A percentile compares a stretch with the other conserved stretches of the same genome.
These are phyloP conservation scores for Plicaturopsis crispa DNA, from an alignment of 768 basidiomycete species.

Conservation along the genomic window DNA sequence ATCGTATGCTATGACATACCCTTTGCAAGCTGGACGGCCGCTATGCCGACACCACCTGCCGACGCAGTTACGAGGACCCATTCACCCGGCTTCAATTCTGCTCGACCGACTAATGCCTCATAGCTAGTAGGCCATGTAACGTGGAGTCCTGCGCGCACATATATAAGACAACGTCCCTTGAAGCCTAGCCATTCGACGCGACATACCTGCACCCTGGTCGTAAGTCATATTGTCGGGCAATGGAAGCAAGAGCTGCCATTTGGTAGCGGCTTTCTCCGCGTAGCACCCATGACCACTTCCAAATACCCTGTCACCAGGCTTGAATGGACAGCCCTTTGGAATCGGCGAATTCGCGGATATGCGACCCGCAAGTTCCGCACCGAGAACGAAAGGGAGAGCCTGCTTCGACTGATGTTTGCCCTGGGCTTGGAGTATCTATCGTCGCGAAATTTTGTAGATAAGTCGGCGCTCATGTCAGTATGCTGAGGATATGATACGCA, in stretches of 20 bases:
- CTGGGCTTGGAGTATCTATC: constrained; percentile 75
- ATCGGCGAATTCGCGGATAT: constrained; percentile 67
- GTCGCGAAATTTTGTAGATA: constrained; percentile 17
- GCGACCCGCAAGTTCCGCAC: constrained; percentile 78
- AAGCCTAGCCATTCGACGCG: background rate
- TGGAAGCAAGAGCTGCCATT: constrained; percentile 42
- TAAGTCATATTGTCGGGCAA: constrained; percentile 73
- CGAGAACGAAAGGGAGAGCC: constrained; percentile 78
- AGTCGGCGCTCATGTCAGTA: constrained; percentile 33
- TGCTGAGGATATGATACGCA: constrained; percentile 19
- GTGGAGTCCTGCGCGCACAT: constrained; percentile 47
- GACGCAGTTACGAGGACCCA: constrained; percentile 91
- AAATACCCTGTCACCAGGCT: constrained; percentile 83
- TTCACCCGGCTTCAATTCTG: constrained; percentile 76
- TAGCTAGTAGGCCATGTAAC: constrained; percentile 95
- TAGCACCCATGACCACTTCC: constrained; percentile 75
- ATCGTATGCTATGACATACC: constrained; percentile 30
- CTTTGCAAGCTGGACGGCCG: constrained; percentile 91
- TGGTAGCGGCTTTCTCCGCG: constrained; percentile 64
- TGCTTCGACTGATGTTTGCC: constrained; percentile 87
- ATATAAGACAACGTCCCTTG: background rate
- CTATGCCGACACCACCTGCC: constrained; percentile 93
- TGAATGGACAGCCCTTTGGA: constrained; percentile 69
- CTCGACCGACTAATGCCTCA: constrained; percentile 83
- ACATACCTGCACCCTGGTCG: constrained; percentile 78